Evolutionary conservation across 1,284 basidiomycete genomes (phyloP), one percentile per base, ranked within the genome.

Genomic region (Tilletia caries): DNA sequence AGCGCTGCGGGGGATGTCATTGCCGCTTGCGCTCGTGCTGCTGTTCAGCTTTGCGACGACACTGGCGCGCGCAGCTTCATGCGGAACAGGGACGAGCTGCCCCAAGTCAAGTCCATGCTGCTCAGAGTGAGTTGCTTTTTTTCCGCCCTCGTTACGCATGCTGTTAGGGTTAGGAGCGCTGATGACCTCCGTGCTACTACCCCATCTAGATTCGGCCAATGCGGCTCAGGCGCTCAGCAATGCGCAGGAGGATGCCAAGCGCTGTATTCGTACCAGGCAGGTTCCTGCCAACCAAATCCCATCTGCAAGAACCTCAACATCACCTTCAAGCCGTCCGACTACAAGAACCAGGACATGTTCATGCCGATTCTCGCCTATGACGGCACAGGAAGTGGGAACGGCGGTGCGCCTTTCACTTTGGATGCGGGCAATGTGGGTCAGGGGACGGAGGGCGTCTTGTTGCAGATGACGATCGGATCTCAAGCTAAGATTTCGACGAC

Each of bases 191-290:
- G 37, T 15, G 2, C 12, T 62, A 3, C 32, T 33, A 27, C 8
- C 34, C 2, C 4, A 25, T 69, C 67, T 2, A 54, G 69, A 32
- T 73, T 72, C 67, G 74, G 74, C 64, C 73, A 67, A 68, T 81
- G 80, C 50, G 80, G 80, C 6, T 70, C 71, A 0, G 80, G 80
- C 13, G 72, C 79, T 2, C 69, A 70, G 72, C 76, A 79, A 29
- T 79, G 79, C 68, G 76, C 74, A 15, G 68, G 73, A n/a, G 80
- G 80, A n/a, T 82, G 80, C 54, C 69, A 81, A 25, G 76, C 80
- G 0, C 27, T 76, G 70, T 67, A 44, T 27, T 80, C 78, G 65
- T 70, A 71, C 67, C 70, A 71, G 46, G 43, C 78, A 12, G 62
- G 65, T n/a, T 75, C 76, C 3, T 82, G 80, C 64, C 67, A 75